Evolutionary conservation across 768 basidiomycete species (phyloP), one percentile per base, ranked within the genome.

Genomic region (Auricularia sp.): DNA sequence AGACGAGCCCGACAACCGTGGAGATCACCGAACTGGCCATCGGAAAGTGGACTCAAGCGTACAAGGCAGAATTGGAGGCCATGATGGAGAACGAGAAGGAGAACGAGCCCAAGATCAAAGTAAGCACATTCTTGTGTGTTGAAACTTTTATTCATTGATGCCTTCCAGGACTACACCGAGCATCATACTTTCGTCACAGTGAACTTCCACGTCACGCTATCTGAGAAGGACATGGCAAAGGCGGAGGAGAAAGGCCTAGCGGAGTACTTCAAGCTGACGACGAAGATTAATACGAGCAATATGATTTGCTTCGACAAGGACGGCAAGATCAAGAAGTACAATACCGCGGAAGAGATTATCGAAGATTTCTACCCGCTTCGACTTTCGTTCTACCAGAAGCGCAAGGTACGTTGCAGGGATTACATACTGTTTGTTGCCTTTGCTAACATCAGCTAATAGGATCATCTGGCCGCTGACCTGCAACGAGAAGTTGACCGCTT

Each of bases 271-370:
- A 96, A 93, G 76, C 78, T 98, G 66, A 85, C 85, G 14, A 76
- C 82, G 59, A 91, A 94, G 74, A 77, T 99, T 74, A 89, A 81
- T 74, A 97, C 93, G 16, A 83, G 85, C 73, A 99, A 99, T 78
- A 98, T 99, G 97, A 97, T 98, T 18, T 94, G 93, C 76, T 99
- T 99, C 74, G 96, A 99, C 75, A 84, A 91, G 66, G 90, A 95
- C 18, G 88, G 92, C 69, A 97, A 96, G 79, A 96, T 99, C 77
- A 93, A 87, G 78, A 95, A 87, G 76, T 98, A 98, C 74, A 78
- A 83, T 18, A 83, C 87, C 0, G 85, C 97, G 0, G 97, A 98
- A 72, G 89, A 94, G 68, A 91, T 99, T 62, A 74, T 98, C 56
- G 87, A 91, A 67, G 95, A 97, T 44, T 99, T 97, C 73, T 99